phyloP scores from a whole-genome alignment of 2,329 filamentous ascomycete species.

The Aspergillus ustus region DNA sequence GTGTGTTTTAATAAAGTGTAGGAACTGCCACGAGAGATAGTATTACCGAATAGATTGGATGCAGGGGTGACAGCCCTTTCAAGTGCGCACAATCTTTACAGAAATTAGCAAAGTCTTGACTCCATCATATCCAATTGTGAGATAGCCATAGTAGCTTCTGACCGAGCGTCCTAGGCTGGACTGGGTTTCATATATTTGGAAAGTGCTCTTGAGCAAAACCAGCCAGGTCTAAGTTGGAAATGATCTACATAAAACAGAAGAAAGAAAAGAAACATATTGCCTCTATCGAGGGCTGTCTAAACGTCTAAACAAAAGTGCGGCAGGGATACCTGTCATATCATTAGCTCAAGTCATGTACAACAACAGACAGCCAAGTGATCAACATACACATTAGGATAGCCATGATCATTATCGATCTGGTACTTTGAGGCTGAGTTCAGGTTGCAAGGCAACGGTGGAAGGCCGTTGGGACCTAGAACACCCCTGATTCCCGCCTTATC shows the following conservation, averaged over 20 bases:
- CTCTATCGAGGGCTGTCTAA: constrained; percentile 2
- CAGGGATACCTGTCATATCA: constrained; percentile 47
- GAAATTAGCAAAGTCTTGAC: too few species aligned
- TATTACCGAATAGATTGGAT: too few species aligned
- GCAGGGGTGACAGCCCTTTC: too few species aligned
- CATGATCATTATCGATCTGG: constrained; percentile 67
- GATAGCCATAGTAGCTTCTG: not conserved
- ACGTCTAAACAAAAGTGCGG: constrained; percentile 49
- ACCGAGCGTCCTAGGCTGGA: not conserved
- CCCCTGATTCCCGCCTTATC: constrained; percentile 58
- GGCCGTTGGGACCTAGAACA: constrained; percentile 73
- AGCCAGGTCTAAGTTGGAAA: not conserved
- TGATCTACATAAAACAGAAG: not conserved
- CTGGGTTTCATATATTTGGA: not conserved
- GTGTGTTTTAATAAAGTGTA: not conserved
- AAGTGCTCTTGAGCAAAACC: not conserved
- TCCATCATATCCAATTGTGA: too few species aligned
- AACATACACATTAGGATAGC: constrained; percentile 72
- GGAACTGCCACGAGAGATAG: too few species aligned
- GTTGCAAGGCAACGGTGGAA: constrained; percentile 87
- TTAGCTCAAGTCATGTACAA: constrained; percentile 31
- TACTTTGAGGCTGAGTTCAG: constrained; percentile 62
- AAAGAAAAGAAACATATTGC: constrained; percentile 16
- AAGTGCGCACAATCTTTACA: too few species aligned
- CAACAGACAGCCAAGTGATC: constrained; percentile 6